Evolutionary conservation across 176 grass and related monocot genomes (phyloP), one percentile per base, ranked within the genome.

Genomic region (Carex cristatella): DNA sequence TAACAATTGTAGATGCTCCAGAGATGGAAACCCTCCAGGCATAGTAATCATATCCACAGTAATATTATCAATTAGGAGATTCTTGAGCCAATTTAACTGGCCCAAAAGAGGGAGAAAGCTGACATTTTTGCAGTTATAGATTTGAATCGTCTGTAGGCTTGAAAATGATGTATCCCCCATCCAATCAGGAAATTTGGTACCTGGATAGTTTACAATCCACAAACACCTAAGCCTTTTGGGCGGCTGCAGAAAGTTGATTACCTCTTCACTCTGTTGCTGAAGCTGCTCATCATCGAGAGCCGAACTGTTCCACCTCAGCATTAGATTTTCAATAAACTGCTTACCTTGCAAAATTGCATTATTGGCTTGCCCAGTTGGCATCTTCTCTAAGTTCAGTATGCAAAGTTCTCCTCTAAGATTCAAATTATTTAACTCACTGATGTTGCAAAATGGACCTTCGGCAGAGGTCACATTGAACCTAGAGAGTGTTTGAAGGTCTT

Each of bases 321-420:
- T 88, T 79, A 94, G 16, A 84, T 83, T 83, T 10, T 85, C 51
- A 67, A 94, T 72, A 48, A 86, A 88, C 18, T 84, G 65, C 10
- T 94, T 90, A 11, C 16, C 65, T 10, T 54, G 16, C 90, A 94
- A 85, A 84, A 88, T 85, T 8, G 84, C 88, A 10, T 73, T 73
- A 54, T 9, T 7, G 4, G 78, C 86, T 74, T 86, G 62, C 35
- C 11, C 38, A n/a, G 11, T 2, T 7, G 51, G 81, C 15, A 42
- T 77, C 9, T 81, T 89, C 2, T 82, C 92, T 67, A 94, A 61
- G 42, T 90, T 94, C 23, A 86, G 74, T 32, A 94, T 79, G 65
- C 90, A 92, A 82, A 94, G 86, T 55, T 94, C 92, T 90, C 92
- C 92, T 35, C 83, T 81, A 46, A 91, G 77, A 31, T 90, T 84